Evolutionary conservation across 768 basidiomycete species (phyloP).

Genomic region (Ephemerocybe angulata): DNA sequence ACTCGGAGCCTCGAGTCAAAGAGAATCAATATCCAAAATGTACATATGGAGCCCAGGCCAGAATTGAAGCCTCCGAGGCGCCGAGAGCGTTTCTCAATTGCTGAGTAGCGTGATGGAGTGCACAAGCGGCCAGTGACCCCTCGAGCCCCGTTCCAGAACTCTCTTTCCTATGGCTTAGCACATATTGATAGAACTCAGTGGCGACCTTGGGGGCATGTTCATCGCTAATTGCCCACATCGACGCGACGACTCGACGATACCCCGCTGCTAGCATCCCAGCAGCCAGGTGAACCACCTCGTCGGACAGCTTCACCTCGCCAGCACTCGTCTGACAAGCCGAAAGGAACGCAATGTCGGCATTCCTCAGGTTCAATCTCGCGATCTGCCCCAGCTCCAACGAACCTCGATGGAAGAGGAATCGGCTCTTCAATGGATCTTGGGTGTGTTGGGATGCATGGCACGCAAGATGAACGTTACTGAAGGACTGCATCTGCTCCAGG

Average conservation of each 20-base stretch:
- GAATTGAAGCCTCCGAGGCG: background rate
- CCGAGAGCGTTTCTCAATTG: background rate
- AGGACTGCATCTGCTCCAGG: background rate
- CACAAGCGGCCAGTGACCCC: background rate
- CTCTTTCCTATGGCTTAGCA: background rate
- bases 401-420: slow-evolving; percentile 18
- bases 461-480: slow-evolving; percentile 30
- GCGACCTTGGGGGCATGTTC: slow-evolving; percentile 11
- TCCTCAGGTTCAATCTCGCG: slow-evolving; percentile 8
- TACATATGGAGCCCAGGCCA: background rate
- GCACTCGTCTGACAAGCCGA: too few species aligned
- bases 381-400: slow-evolving; percentile 11
- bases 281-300: too few species aligned
- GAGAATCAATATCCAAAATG: background rate
- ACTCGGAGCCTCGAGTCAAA: too few species aligned
- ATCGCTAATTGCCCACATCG: slow-evolving; percentile 36
- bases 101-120: slow-evolving; percentile 1
- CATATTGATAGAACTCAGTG: slow-evolving; percentile 6
- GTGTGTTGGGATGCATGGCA: too few species aligned
- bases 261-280: slow-evolving; percentile 34
- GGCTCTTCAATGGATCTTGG: slow-evolving; percentile 21
- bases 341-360: too few species aligned
- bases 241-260: slow-evolving; percentile 29
- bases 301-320: too few species aligned
- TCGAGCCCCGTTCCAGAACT: background rate